Percentiles rank a stretch among this genome's conserved stretches.
Conservation (phyloP, 495 filamentous ascomycete species). For the Penicillium lividum region DNA sequence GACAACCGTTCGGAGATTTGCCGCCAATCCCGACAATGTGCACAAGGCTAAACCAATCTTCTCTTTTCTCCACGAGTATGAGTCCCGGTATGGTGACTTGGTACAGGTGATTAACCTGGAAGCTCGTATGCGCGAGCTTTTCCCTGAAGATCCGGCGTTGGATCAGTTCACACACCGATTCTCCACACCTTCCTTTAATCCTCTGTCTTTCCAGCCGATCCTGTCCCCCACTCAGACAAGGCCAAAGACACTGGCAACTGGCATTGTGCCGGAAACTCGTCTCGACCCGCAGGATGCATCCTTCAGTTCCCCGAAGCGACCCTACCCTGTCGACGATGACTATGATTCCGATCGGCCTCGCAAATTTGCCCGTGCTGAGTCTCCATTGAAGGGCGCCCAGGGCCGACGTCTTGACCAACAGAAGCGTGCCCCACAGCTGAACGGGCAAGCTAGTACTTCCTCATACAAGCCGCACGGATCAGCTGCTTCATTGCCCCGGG, state of each 20-base stretch:
- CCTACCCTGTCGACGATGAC: slow-evolving; percentile 70
- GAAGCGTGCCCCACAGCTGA: slow-evolving; percentile 49
- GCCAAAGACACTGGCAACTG: slow-evolving; percentile 51
- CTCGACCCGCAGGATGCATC: slow-evolving; percentile 54
- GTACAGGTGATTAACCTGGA: slow-evolving; percentile 86
- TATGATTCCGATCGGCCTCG: slow-evolving; percentile 68
- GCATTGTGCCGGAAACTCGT: slow-evolving; percentile 21
- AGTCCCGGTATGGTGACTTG: slow-evolving; percentile 90
- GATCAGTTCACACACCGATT: slow-evolving; percentile 75
- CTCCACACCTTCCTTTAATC: slow-evolving; percentile 66
- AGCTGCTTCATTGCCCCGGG: slow-evolving; percentile 64
- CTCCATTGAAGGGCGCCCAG: slow-evolving; percentile 82
- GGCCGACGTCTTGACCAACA: slow-evolving; percentile 81
- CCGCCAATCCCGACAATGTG: slow-evolving; percentile 67
- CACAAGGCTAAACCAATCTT: slow-evolving; percentile 82
- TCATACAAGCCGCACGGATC: slow-evolving; percentile 47
- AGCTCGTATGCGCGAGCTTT: slow-evolving; percentile 87
- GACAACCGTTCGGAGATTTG: slow-evolving; percentile 78
- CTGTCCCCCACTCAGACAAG: slow-evolving; percentile 77
- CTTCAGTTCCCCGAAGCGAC: slow-evolving; percentile 75
- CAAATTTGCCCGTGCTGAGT: slow-evolving; percentile 79
- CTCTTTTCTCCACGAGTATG: slow-evolving; percentile 88
- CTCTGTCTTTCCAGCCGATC: slow-evolving; percentile 75
- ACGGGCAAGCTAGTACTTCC: slow-evolving; percentile 33
- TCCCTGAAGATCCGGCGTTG: slow-evolving; percentile 80